Conservation (phyloP, 2,329 filamentous ascomycete genomes). For the Arthrobotrys megalospora region DNA sequence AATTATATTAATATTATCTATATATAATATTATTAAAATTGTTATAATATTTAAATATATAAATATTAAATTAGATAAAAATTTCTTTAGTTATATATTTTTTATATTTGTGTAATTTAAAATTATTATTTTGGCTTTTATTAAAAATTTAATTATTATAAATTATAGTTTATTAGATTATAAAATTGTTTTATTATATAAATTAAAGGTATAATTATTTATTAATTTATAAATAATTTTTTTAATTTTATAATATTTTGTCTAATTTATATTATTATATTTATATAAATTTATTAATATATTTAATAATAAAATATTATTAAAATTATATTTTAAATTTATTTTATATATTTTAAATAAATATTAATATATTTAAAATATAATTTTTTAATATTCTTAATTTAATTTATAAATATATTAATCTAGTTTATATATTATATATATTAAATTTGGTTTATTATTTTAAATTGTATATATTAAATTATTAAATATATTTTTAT, state of each 20-base stretch:
- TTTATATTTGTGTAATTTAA: constrained; percentile 8
- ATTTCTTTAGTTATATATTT: too few relatives aligned
- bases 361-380: constrained; percentile 22
- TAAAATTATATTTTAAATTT: constrained; percentile 20
- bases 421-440: background rate
- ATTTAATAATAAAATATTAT: too few relatives aligned
- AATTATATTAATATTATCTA: background rate
- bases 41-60: too few relatives aligned
- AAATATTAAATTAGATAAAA: too few relatives aligned
- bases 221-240: constrained; percentile 3
- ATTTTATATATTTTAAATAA: constrained; percentile 7
- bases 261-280: too few relatives aligned
- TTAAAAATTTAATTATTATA: background rate
- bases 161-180: background rate
- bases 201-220: background rate
- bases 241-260: too few relatives aligned
- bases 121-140: constrained; percentile 15
- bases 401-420: constrained; percentile 12
- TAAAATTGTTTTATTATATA: too few relatives aligned
- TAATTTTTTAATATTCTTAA: constrained; percentile 13
- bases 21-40: constrained; percentile 9
- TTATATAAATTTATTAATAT: constrained; percentile 7
- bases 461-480: background rate
- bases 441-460: background rate
- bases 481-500: constrained; percentile 7